Evolutionary conservation across 108 stramenopile genomes (phyloP).

Genomic region (Stephanodiscus triporus): DNA sequence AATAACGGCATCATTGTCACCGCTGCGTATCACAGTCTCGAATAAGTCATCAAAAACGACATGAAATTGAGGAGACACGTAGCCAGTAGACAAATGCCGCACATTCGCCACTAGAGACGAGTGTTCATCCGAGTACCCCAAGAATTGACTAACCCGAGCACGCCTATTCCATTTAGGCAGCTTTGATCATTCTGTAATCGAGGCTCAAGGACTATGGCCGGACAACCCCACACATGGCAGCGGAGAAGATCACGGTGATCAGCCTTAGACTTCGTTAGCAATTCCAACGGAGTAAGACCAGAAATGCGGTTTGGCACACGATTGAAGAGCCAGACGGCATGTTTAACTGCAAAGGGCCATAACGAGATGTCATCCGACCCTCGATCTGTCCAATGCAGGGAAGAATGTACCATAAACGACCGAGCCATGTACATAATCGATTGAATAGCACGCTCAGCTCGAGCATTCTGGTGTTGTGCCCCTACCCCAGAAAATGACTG

Average conservation of each 20-base stretch:
- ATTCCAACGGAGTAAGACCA: conserved; percentile 31
- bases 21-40: conserved; percentile 20
- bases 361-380: conserved; percentile 4
- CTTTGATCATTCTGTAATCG: conserved; percentile 21
- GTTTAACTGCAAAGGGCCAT: conserved; percentile 32
- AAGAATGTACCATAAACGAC: conserved; percentile 43
- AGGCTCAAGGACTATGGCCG: conserved; percentile 27
- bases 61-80: conserved; percentile 20
- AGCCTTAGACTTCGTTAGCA: conserved; percentile 13
- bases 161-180: conserved; percentile 28
- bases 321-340: conserved; percentile 32
- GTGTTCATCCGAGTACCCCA: conserved; percentile 19
- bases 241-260: conserved; percentile 26
- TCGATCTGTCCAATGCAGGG: conserved; percentile 42
- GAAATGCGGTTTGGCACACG: conserved; percentile 14
- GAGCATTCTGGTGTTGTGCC: conserved; percentile 52
- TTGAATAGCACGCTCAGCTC: conserved; percentile 48
- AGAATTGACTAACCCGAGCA: conserved; percentile 21
- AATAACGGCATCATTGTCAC: not conserved
- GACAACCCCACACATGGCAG: conserved; percentile 39
- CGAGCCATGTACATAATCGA: conserved; percentile 40
- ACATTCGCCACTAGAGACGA: conserved; percentile 22
- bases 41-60: conserved; percentile 36
- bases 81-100: not conserved
- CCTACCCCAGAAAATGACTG: conserved; percentile 46